Base-by-base conservation (phyloP, 2,329 filamentous ascomycete species). In the Sphaerulina vaccinii region DNA sequence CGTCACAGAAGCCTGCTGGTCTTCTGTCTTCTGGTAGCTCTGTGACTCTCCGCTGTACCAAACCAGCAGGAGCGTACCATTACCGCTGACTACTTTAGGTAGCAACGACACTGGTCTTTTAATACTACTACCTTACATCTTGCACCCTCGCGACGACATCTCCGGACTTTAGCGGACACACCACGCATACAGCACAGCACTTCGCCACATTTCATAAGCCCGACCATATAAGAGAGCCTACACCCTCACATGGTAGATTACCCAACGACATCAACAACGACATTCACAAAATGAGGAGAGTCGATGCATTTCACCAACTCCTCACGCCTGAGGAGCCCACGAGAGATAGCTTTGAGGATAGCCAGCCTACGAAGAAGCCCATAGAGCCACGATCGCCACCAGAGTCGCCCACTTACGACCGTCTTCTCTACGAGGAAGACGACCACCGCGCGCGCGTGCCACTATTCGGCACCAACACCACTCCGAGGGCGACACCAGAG, bases 271-370 rank as follows among this genome's bases (percentile, higher is more conserved):
- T 11, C 33, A 32, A 13, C 44, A 19, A 40, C 52, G 21, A 39
- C 36, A 19, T 32, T 43, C 35, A 11, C 32, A 38, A 49, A 51
- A 54, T 50, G 48, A 49, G 52, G 42, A 22, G 48, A 23, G 54
- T 51, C 46, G 41, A 23, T 35, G 44, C 52, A 40, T 35, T 19
- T 33, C 38, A 55, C 32, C 57, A 60, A 45, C 41, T 60, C 29
- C 48, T 59, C 41, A 61, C 59, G 37, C 59, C 59, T 47, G 59
- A 59, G 43, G 53, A 59, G 42, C 54, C 57, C 16, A 45, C 51
- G 21, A 46, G 43, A 33, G 50, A 61, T 52, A 59, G 56, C 46
- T 61, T 61, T 51, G 33, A 49, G 15, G 41, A 51, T 27, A 43
- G 42, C 16, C 46, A 46, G 29, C 35, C 51, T 10, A 21, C 48